Conservation (phyloP, 176 grass and related monocot genomes). For the Paspalum vaginatum region DNA sequence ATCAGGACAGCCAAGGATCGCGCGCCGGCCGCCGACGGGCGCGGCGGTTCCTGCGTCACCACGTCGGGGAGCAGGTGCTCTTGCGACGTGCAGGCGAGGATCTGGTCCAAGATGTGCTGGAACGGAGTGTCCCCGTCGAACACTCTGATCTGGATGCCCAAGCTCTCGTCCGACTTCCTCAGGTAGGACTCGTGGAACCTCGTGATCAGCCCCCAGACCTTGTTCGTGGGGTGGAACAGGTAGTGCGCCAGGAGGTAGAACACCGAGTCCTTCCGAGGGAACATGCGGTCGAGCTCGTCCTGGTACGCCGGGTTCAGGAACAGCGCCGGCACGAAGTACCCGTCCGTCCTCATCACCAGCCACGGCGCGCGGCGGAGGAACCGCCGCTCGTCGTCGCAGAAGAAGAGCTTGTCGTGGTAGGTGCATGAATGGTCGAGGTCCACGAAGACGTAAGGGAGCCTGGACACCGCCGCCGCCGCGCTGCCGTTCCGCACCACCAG, state of each 20-base stretch:
- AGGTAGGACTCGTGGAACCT: slow-evolving; percentile 64
- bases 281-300: slow-evolving; percentile 53
- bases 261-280: slow-evolving; percentile 55
- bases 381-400: slow-evolving; percentile 51
- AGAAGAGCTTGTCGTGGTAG: slow-evolving; percentile 59
- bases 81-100: slow-evolving; percentile 46
- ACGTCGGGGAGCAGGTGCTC: slow-evolving; percentile 42
- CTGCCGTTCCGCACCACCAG: slow-evolving; percentile 22
- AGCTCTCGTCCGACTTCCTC: slow-evolving; percentile 15
- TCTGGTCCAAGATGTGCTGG: slow-evolving; percentile 48
- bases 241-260: slow-evolving; percentile 63
- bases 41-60: not conserved
- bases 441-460: slow-evolving; percentile 48
- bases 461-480: not conserved
- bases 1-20: slow-evolving; percentile 37
- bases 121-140: slow-evolving; percentile 56
- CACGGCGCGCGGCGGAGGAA: slow-evolving; percentile 56
- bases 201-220: slow-evolving; percentile 60
- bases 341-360: slow-evolving; percentile 65
- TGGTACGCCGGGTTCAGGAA: slow-evolving; percentile 58
- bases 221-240: slow-evolving; percentile 65
- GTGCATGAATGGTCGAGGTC: slow-evolving; percentile 42
- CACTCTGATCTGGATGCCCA: slow-evolving; percentile 65
- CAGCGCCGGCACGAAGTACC: slow-evolving; percentile 59
- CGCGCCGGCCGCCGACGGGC: not conserved